Evolutionary conservation across 2,329 filamentous ascomycete genomes (phyloP), one percentile per base, ranked within the genome.

Genomic region (Aspergillus brasiliensis): DNA sequence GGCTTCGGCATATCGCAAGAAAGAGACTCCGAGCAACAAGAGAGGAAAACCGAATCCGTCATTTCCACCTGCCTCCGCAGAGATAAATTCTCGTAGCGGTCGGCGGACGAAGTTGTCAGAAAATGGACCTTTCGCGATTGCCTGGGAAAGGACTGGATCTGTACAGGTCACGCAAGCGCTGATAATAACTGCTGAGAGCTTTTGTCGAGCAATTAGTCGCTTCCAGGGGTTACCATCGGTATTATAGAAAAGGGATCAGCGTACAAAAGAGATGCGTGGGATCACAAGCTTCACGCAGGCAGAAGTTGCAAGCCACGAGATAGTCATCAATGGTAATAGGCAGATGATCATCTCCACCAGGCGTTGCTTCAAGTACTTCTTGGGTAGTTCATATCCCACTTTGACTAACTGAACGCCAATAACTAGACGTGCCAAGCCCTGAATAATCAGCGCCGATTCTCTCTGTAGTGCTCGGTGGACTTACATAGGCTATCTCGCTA

Each of bases 11-110:
- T 86, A 82, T 1, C 84, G 82, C 56, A 87, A 81, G 7, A 87
- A 77, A 42, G 84, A 84, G 1, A 82, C 80, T 0, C 84, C 84
- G 2, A 88, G 77, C 75, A 87, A 81, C 4, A 88, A 76, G 56
- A 88, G 87, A 0, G 85, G 85, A 49, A 87, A 88, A 0, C 83
- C 85, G 42, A 88, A 85, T 0, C 86, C 85, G 62, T 88, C 86
- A 62, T 88, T 88, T 2, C 82, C 81, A 6, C 86, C 86, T 3
- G 84, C 85, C 62, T 88, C 86, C 1, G 85, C 80, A 0, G 85
- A 87, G 19, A 88, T 87, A 58, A 88, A 83, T 63, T 88, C 84
- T 27, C 85, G 80, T 3, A 88, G 75, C 3, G 81, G 78, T 1
- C 84, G 80, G 8, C 82, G 77, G 2, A 88, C 85, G 59, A 82